phyloP scores from a whole-genome alignment of 331 rosid genomes.

The Rosa hybrid region DNA sequence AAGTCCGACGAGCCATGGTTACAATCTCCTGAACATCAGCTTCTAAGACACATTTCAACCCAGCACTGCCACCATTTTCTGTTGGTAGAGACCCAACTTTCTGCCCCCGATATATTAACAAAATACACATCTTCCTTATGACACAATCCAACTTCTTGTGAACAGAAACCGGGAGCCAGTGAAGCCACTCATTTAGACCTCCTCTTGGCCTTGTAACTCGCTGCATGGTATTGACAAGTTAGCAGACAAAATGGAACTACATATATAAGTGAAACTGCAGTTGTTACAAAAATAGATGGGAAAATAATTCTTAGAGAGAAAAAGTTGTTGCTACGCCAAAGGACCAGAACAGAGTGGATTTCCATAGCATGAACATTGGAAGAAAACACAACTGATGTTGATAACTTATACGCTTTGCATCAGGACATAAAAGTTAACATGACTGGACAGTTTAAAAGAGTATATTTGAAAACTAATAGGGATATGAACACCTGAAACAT shows the following conservation, averaged over 20 bases:
- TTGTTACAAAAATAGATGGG: not conserved
- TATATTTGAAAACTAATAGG: not conserved
- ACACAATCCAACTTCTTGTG: slow-evolving; percentile 65
- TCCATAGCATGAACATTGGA: not conserved
- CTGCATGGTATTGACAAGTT: slow-evolving; percentile 38
- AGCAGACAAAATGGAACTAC: not conserved
- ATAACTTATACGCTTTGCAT: not conserved
- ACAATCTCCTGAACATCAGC: slow-evolving; percentile 79
- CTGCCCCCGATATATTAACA: slow-evolving; percentile 41
- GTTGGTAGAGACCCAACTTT: slow-evolving; percentile 44
- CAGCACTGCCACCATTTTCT: slow-evolving; percentile 60
- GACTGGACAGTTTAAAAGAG: not conserved
- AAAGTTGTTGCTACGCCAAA: not conserved
- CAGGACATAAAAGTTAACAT: not conserved
- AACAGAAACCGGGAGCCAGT: slow-evolving; percentile 87
- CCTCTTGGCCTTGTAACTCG: slow-evolving; percentile 87
- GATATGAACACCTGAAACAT: not conserved
- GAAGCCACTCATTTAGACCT: slow-evolving; percentile 84
- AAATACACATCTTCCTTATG: slow-evolving; percentile 39
- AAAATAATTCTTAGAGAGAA: not conserved
- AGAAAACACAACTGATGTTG: not conserved
- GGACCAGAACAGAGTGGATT: not conserved
- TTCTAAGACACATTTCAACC: slow-evolving; percentile 75
- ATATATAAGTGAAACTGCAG: not conserved
- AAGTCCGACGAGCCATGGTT: slow-evolving; percentile 66